Evolutionary conservation across 306 rosid genomes (phyloP), one percentile per base, ranked within the genome.

Genomic region (Dalbergia cochinchinensis): DNA sequence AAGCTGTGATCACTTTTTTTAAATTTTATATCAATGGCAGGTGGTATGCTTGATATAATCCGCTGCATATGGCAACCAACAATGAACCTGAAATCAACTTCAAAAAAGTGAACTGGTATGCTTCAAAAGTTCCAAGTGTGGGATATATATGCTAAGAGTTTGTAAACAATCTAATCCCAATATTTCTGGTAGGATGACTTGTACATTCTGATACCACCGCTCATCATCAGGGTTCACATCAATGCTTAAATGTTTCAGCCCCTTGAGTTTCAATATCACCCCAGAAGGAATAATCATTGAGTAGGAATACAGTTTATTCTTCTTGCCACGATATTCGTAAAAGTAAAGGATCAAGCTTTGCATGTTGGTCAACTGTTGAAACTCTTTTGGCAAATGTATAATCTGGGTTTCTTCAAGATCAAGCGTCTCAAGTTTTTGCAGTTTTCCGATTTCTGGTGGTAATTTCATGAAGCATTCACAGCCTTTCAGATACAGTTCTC

Each of bases 361-460:
- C 35, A 83, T 4, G n/a, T 72, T 44, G 51, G 66, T 65, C 16
- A 77, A 8, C 15, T 71, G 54, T 39, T 34, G 13, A 1, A 65
- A 8, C 47, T 77, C 79, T 35, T 11, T 0, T 19, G 83, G 83
- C 31, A 77, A 1, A 65, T 83, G 58, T 42, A 55, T 64, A 1
- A 83, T 78, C 22, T 57, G 41, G 26, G 77, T 73, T 35, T 53
- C 76, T 1, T 78, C 69, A 83, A 78, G 83, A 65, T 67, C 67
- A 50, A 83, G 68, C 41, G 48, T 60, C 57, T 78, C 80, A 3
- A 83, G 83, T 2, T 48, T 68, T 66, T 73, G n/a, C 20, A 77
- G 22, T 1, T 77, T 35, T 20, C 75, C 65, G 20, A 83, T 37
- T 16, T 26, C 5, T 0, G 77, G 61, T 0, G 80, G 13, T 31